These are phyloP conservation scores for Dactylonectria macrodidyma DNA, from an alignment of 2,329 filamentous ascomycete genomes.

Conservation along the genomic window DNA sequence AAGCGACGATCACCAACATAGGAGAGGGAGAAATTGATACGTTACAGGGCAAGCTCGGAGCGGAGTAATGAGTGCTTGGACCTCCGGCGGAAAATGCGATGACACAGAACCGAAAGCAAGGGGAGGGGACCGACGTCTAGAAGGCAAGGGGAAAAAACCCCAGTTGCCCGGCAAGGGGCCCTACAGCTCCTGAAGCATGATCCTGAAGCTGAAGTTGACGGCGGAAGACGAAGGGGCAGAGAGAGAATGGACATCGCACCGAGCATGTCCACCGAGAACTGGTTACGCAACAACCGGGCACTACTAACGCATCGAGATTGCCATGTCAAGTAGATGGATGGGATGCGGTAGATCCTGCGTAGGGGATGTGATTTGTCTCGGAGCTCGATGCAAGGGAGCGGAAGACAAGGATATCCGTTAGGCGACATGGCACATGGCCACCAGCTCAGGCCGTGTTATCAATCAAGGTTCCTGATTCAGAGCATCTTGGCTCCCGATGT, in stretches of 20 bases:
- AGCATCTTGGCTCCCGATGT: not conserved
- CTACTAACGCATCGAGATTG: not conserved
- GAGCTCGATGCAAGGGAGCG: not conserved
- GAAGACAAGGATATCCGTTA: not conserved
- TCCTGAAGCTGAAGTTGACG: conserved; percentile 12
- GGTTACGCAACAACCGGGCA: not conserved
- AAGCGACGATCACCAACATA: conserved; percentile 1
- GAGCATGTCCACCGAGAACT: not conserved
- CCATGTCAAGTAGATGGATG: not conserved
- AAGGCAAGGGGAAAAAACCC: conserved; percentile 9
- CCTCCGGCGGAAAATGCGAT: conserved; percentile 7
- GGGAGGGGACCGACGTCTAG: conserved; percentile 4
- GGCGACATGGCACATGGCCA: not conserved
- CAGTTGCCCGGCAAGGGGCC: conserved; percentile 11
- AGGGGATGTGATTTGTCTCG: not conserved
- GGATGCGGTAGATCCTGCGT: not conserved
- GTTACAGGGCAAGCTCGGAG: not conserved
- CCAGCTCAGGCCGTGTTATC: not conserved
- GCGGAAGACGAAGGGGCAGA: conserved; percentile 1
- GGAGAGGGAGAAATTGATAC: not conserved
- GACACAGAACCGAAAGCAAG: conserved; percentile 21
- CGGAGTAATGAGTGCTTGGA: not conserved
- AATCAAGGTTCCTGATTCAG: not conserved
- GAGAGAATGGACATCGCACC: conserved; percentile 1
- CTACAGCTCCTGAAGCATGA: conserved; percentile 4